Conservation (phyloP, 495 filamentous ascomycete genomes). For the Hypoxylon intermedium region DNA sequence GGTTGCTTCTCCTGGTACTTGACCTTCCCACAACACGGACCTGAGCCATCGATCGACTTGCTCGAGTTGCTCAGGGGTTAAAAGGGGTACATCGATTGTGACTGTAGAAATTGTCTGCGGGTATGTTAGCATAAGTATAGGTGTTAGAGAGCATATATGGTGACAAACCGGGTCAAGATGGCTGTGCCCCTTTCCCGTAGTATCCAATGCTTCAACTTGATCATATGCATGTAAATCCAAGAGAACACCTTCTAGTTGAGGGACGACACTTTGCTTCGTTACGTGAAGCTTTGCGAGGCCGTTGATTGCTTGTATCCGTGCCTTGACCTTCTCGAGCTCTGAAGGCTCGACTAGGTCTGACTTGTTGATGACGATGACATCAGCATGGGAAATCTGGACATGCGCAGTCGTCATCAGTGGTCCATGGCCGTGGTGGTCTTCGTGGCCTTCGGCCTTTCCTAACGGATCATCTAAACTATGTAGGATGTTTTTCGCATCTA, state of each 20-base stretch:
- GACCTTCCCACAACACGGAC: conserved; percentile 82
- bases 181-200: conserved; percentile 71
- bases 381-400: conserved; percentile 96
- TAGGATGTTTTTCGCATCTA: conserved; percentile 93
- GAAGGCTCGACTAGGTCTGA: conserved; percentile 78
- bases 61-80: conserved; percentile 61
- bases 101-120: conserved; percentile 87
- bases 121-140: conserved; percentile 18
- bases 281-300: conserved; percentile 84
- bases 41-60: conserved; percentile 82
- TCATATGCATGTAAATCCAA: conserved; percentile 95
- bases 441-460: conserved; percentile 63
- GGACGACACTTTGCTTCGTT: conserved; percentile 79
- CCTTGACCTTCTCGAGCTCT: conserved; percentile 69
- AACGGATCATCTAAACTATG: conserved; percentile 77
- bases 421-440: conserved; percentile 60
- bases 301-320: conserved; percentile 82
- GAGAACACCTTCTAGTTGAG: conserved; percentile 81
- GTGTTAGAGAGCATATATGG: conserved; percentile 1
- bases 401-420: conserved; percentile 86
- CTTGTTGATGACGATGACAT: conserved; percentile 94
- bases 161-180: conserved; percentile 74
- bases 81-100: conserved; percentile 65
- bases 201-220: conserved; percentile 71
- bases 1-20: conserved; percentile 57